Base-by-base conservation (phyloP, 208 protist species). In the Acanthamoeba royreba region DNA sequence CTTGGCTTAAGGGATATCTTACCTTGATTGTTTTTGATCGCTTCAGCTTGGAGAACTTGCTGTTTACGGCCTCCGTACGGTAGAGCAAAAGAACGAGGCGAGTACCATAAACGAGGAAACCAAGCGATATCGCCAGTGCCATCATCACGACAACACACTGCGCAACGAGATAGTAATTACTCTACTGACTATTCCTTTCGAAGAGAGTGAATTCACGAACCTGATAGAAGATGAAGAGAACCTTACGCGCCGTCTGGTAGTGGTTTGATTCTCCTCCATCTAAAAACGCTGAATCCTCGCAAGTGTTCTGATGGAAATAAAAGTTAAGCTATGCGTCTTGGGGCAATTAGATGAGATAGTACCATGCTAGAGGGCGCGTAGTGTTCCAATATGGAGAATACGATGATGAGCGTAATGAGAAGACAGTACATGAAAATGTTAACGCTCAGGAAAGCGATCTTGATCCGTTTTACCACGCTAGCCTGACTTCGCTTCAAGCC, bases 391-490 rank as follows among this genome's bases (percentile, higher is more conserved):
- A 55, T 63, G 79, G 53, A 40, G 42, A 88, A 55, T 13, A 88
- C 79, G 79, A 88, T 63, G 79, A 88, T 63, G 79, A 88, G 49
- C 42, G 33, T 17, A 43, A 88, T 63, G 79, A 88, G 49, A 1
- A 88, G 31, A 25, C 46, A 45, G 79, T 66, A 66, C 49, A 88
- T 88, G 79, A 88, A 66, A 33, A 66, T 8, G 79, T 66, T 63
- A 7, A 43, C 79, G 17, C 53, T 43, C 42, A 88, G 46, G 79
- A 88, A 88, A 15, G 55, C 79, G 25, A 66, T 55, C 79, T 77
- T 77, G 66, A 77, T 77, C 33, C 66, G 66, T 38, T 77, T 77
- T 19, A 77, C 66, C 35, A 77, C 22, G 66, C 66, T 77, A 31
- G 8, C 8, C 33, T 43, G 66, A 38, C 66, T 77, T 5, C 66